These are phyloP conservation scores for Flaveria brownii DNA, from an alignment of 129 eudicot genomes.

Conservation along the genomic window DNA sequence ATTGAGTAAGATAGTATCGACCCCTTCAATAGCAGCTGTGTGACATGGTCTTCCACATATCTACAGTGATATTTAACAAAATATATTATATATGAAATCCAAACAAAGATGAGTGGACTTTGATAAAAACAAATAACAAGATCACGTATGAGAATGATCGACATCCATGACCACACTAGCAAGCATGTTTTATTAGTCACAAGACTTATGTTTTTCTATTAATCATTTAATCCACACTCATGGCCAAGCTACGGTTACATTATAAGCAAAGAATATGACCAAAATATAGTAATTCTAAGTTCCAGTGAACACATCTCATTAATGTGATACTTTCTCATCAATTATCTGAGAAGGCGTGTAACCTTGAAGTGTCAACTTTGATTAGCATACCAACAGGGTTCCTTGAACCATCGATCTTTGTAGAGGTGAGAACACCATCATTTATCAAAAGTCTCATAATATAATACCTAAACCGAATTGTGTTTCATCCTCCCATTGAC, in stretches of 20 bases:
- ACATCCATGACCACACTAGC: neutral
- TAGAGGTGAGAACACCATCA: neutral
- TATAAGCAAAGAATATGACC: neutral
- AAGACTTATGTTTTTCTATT: neutral
- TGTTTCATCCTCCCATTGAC: neutral
- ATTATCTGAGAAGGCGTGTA: neutral
- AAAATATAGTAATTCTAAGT: neutral
- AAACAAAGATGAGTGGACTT: slow-evolving; percentile 7
- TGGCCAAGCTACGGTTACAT: neutral
- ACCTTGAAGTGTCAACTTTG: neutral
- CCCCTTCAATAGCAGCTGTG: slow-evolving; percentile 58
- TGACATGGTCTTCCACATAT: slow-evolving; percentile 64
- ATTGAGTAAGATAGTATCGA: slow-evolving; percentile 63
- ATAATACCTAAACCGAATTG: neutral
- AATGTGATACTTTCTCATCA: neutral
- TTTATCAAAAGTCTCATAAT: neutral
- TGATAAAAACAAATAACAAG: slow-evolving; percentile 10
- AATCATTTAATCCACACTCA: neutral
- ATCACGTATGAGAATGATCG: neutral
- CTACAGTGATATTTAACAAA: slow-evolving; percentile 39
- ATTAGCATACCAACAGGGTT: neutral
- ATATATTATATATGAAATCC: slow-evolving; percentile 8
- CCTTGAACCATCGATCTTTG: neutral
- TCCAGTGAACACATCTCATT: neutral
- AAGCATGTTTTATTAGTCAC: neutral